Evolutionary conservation across 306 rosid species (phyloP), one percentile per base, ranked within the genome.

Genomic region (Gastrolobium bilobum): DNA sequence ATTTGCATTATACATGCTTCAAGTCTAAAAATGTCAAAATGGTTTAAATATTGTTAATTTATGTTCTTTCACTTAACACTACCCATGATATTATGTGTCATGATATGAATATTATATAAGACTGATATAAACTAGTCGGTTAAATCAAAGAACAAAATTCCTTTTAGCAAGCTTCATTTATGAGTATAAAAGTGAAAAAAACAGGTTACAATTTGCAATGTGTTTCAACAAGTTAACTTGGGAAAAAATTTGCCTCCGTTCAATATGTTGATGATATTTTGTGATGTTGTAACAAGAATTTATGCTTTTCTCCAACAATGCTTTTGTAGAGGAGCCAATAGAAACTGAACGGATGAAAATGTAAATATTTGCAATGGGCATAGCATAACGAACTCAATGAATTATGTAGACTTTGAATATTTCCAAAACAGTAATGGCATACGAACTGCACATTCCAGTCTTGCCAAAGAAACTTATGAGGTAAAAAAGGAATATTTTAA

Each of bases 391-490:
- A 73, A 73, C 64, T 29, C 70, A 75, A 61, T 47, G 10, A 62
- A 62, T 63, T 31, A 48, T 13, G 29, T 43, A 4, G 30, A 30
- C 59, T 48, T 13, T 1, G 35, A 64, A 60, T 15, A 46, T 9
- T 60, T 10, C 7, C 60, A 11, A 6, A 63, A 64, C 53, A 63
- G 31, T 63, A 52, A 52, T 6, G 61, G 73, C 70, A 73, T 58
- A 31, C 67, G 3, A 11, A 35, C n/a, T 51, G 48, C 35, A 30
- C 51, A 35, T 75, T 61, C 20, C 53, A 4, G 29, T 46, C 20
- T 59, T 83, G 73, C 26, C 26, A 20, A 20, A 51, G 15, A 52
- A 47, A 10, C 10, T 56, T 0, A 39, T 14, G 44, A 51, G 71
- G 56, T 31, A 64, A 62, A 47, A 50, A 62, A 48, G 5, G 26